phyloP scores from a whole-genome alignment of 2,329 filamentous ascomycete species.

The Penicillium janthinellum region DNA sequence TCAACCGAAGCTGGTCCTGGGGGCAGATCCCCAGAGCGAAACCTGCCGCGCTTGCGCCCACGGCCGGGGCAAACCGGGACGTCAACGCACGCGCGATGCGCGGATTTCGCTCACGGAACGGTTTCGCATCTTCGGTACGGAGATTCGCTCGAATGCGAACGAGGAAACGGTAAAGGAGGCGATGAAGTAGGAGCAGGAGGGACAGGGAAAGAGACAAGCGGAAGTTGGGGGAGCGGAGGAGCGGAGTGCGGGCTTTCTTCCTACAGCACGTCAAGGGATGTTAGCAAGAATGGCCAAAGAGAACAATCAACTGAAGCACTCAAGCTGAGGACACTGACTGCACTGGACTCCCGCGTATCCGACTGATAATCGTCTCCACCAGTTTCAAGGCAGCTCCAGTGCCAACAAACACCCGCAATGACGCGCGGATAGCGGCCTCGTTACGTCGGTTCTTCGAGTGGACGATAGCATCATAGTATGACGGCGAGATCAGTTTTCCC shows the following conservation, averaged over 20 bases:
- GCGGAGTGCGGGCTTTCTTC: slow-evolving; percentile 40
- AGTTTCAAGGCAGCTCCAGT: slow-evolving; percentile 66
- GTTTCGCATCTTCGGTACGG: slow-evolving; percentile 74
- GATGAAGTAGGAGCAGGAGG: slow-evolving; percentile 82
- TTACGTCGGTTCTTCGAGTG: slow-evolving; percentile 66
- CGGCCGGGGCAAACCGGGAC: slow-evolving; percentile 78
- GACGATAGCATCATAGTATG: slow-evolving; percentile 54
- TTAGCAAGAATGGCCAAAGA: not conserved
- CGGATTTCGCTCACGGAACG: slow-evolving; percentile 83
- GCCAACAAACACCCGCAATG: slow-evolving; percentile 68
- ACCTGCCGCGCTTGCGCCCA: slow-evolving; percentile 88
- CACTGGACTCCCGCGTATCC: slow-evolving; percentile 25
- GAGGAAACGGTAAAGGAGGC: slow-evolving; percentile 88
- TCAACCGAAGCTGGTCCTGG: slow-evolving; percentile 70
- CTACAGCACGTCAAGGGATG: slow-evolving; percentile 22
- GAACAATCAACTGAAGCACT: not conserved
- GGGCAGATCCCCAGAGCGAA: slow-evolving; percentile 78
- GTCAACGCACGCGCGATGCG: slow-evolving; percentile 73
- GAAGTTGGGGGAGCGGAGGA: slow-evolving; percentile 65
- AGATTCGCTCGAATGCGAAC: slow-evolving; percentile 75
- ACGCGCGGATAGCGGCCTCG: slow-evolving; percentile 68
- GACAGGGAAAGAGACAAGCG: slow-evolving; percentile 81
- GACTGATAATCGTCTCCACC: slow-evolving; percentile 54
- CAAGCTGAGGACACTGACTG: slow-evolving; percentile 22
- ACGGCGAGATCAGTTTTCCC: slow-evolving; percentile 54